Conservation (phyloP, 495 filamentous ascomycete genomes). For the Sordaria brevicollis region DNA sequence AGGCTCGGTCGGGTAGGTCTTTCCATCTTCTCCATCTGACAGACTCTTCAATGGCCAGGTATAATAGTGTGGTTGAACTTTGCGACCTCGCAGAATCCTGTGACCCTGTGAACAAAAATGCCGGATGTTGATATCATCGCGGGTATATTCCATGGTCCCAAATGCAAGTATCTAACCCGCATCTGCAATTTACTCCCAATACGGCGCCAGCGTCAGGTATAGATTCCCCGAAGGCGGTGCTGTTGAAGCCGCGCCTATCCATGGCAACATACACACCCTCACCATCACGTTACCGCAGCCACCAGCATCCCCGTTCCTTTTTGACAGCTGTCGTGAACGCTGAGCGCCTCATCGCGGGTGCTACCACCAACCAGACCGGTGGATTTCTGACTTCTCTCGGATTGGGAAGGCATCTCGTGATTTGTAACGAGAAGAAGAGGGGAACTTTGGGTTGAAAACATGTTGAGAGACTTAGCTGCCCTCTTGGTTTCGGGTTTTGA, state of each 20-base stretch:
- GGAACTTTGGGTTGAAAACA: too few species aligned
- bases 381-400: not conserved
- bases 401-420: not conserved
- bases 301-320: not conserved
- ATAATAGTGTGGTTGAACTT: not conserved
- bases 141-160: not conserved
- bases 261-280: not conserved
- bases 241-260: not conserved
- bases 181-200: not conserved
- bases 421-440: not conserved
- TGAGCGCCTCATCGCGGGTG: not conserved
- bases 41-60: not conserved
- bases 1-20: not conserved
- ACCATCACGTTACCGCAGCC: not conserved
- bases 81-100: not conserved
- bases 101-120: not conserved
- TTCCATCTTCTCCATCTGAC: not conserved
- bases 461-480: too few species aligned
- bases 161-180: not conserved
- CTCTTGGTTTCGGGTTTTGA: too few species aligned
- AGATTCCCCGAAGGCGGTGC: not conserved
- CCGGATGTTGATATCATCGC: not conserved
- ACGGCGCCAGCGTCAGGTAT: not conserved
- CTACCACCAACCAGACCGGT: not conserved
- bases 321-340: not conserved